phyloP scores from a whole-genome alignment of 1,284 basidiomycete species.

The Ganoderma multipileum region DNA sequence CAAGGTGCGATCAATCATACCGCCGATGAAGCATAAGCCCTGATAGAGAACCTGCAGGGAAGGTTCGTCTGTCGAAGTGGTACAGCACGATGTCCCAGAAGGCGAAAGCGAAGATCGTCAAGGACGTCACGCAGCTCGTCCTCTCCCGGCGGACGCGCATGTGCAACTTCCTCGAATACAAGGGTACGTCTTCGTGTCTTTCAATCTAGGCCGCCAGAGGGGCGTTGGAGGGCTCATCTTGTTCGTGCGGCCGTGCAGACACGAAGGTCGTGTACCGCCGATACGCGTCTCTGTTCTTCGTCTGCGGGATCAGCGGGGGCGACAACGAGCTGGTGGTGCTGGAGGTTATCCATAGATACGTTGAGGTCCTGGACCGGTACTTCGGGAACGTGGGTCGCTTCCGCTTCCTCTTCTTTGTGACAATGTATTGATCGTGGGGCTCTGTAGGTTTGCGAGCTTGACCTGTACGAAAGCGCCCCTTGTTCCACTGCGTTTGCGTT shows the following conservation, averaged over 20 bases:
- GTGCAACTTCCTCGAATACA: slow-evolving; percentile 99
- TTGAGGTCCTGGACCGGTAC: slow-evolving; percentile 98
- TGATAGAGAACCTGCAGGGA: slow-evolving; percentile 61
- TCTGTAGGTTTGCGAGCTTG: slow-evolving; percentile 90
- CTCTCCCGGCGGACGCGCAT: slow-evolving; percentile 95
- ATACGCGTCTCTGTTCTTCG: slow-evolving; percentile 98
- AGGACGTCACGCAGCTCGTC: slow-evolving; percentile 99
- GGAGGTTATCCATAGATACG: slow-evolving; percentile 98
- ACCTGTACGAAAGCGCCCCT: slow-evolving; percentile 66
- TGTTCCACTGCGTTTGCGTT: slow-evolving; percentile 5
- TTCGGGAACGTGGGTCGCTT: slow-evolving; percentile 89
- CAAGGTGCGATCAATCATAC: slow-evolving; percentile 63
- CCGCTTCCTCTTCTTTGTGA: slow-evolving; percentile 4
- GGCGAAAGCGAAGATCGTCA: slow-evolving; percentile 96
- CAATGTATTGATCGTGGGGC: slow-evolving; percentile 20
- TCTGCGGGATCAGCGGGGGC: slow-evolving; percentile 86
- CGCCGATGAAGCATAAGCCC: too few species aligned
- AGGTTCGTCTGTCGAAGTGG: slow-evolving; percentile 99
- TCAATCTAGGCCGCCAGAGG: background rate
- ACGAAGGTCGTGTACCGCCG: slow-evolving; percentile 97
- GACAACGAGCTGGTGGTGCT: slow-evolving; percentile 96
- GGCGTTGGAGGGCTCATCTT: background rate
- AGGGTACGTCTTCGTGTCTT: slow-evolving; percentile 68
- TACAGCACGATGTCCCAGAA: slow-evolving; percentile 96
- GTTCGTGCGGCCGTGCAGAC: slow-evolving; percentile 47